Evolutionary conservation across 306 rosid genomes (phyloP).

Genomic region (Dryas alaskensis): DNA sequence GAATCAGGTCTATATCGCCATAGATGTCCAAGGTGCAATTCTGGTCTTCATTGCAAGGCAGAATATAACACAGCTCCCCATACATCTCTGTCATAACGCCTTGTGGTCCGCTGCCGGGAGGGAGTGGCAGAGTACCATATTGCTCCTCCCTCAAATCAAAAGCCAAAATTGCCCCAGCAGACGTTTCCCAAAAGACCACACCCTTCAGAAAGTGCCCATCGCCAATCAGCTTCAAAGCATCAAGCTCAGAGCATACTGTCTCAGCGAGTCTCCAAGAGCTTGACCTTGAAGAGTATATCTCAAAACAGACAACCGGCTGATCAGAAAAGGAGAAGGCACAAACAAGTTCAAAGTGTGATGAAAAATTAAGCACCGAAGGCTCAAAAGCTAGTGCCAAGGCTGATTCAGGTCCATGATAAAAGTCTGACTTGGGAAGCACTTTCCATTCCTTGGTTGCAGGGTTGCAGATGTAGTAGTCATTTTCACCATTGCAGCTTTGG

Average conservation of each 20-base stretch:
- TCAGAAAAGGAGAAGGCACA: constrained; percentile 25
- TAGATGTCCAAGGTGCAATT: constrained; percentile 18
- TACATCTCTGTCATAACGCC: constrained; percentile 24
- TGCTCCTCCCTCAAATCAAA: constrained; percentile 34
- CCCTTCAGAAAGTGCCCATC: constrained; percentile 32
- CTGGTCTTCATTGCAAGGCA: neutral
- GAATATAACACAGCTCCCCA: constrained; percentile 40
- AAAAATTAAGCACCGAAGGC: constrained; percentile 28
- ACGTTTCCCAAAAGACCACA: constrained; percentile 36
- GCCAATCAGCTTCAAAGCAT: constrained; percentile 3
- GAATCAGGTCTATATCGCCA: constrained; percentile 33
- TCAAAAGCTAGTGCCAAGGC: constrained; percentile 29
- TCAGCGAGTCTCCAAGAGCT: constrained; percentile 32
- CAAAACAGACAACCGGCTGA: constrained; percentile 19
- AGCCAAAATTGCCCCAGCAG: constrained; percentile 18
- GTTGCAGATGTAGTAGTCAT: constrained; percentile 37
- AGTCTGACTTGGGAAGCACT: constrained; percentile 24
- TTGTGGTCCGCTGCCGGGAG: constrained; percentile 13
- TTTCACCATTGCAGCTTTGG: constrained; percentile 1
- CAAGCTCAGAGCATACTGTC: constrained; percentile 14
- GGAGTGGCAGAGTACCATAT: constrained; percentile 26
- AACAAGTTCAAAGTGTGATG: constrained; percentile 29
- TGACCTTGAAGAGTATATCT: constrained; percentile 42
- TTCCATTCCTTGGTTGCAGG: constrained; percentile 32
- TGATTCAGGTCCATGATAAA: constrained; percentile 22